Evolutionary conservation across 2,329 filamentous ascomycete genomes (phyloP).

Genomic region (Aspergillus tubingensis): DNA sequence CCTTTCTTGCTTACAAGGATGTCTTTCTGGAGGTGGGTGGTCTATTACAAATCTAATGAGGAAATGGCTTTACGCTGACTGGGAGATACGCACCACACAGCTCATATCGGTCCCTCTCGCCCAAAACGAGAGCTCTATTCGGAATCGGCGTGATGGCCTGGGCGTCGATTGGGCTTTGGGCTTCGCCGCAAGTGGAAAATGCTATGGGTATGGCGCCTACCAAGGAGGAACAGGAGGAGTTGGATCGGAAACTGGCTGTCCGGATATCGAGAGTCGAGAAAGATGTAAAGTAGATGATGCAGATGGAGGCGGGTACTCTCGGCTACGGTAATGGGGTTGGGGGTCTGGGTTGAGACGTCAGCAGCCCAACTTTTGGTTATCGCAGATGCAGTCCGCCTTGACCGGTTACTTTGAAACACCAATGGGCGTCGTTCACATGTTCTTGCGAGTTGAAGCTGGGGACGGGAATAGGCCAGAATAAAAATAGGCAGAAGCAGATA

Average conservation of each 20-base stretch:
- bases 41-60: not conserved
- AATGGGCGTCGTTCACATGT: not conserved
- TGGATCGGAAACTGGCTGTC: slow-evolving; percentile 52
- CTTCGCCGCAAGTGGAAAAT: slow-evolving; percentile 72
- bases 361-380: not conserved
- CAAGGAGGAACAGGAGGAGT: slow-evolving; percentile 69
- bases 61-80: not conserved
- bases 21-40: slow-evolving; percentile 44
- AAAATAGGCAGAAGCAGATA: slow-evolving; percentile 1
- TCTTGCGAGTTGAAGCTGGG: not conserved
- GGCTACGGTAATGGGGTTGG: not conserved
- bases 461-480: not conserved
- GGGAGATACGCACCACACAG: slow-evolving; percentile 40
- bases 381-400: not conserved
- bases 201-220: slow-evolving; percentile 71
- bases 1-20: slow-evolving; percentile 20
- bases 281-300: slow-evolving; percentile 21
- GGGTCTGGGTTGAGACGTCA: not conserved
- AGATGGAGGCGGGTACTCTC: not conserved
- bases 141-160: slow-evolving; percentile 76
- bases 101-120: slow-evolving; percentile 70
- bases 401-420: not conserved
- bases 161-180: slow-evolving; percentile 71
- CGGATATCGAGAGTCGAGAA: slow-evolving; percentile 37
- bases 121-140: slow-evolving; percentile 69